A percentile compares a stretch with the other conserved stretches of the same genome.
These are phyloP conservation scores for Cercophora samala DNA, from an alignment of 495 filamentous ascomycete genomes.

Conservation along the genomic window DNA sequence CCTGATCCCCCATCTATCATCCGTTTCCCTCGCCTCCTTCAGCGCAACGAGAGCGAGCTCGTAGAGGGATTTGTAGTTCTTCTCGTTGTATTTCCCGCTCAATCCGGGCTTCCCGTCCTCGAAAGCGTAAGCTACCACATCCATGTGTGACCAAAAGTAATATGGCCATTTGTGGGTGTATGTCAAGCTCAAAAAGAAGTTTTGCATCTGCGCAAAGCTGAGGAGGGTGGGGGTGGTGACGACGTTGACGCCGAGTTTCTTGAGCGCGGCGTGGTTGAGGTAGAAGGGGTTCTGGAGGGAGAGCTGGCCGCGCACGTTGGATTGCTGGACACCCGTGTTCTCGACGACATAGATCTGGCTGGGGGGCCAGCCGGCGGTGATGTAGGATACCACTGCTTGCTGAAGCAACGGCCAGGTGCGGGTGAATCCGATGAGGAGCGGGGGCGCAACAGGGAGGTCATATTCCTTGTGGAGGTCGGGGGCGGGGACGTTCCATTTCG, in stretches of 20 bases:
- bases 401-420: conserved; percentile 57
- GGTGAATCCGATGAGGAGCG: conserved; percentile 60
- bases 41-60: conserved; percentile 45
- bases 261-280: conserved; percentile 53
- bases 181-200: conserved; percentile 55
- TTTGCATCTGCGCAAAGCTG: conserved; percentile 61
- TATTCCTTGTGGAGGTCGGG: conserved; percentile 35
- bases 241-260: conserved; percentile 54
- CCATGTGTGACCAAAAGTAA: conserved; percentile 61
- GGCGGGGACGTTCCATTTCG: conserved; percentile 40
- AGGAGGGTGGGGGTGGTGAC: conserved; percentile 56
- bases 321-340: conserved; percentile 60
- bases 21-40: conserved; percentile 26
- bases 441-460: conserved; percentile 39
- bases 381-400: conserved; percentile 56
- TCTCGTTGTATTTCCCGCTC: conserved; percentile 35
- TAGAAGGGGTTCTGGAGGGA: conserved; percentile 60
- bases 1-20: conserved; percentile 47
- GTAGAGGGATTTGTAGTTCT: conserved; percentile 46
- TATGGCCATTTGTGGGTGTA: conserved; percentile 55
- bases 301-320: conserved; percentile 50
- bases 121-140: conserved; percentile 52
- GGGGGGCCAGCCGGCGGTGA: conserved; percentile 60
- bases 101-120: conserved; percentile 39
- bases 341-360: conserved; percentile 60